These are phyloP conservation scores for Naegleria fowleri DNA, from an alignment of 208 protist species.

Conservation along the genomic window DNA sequence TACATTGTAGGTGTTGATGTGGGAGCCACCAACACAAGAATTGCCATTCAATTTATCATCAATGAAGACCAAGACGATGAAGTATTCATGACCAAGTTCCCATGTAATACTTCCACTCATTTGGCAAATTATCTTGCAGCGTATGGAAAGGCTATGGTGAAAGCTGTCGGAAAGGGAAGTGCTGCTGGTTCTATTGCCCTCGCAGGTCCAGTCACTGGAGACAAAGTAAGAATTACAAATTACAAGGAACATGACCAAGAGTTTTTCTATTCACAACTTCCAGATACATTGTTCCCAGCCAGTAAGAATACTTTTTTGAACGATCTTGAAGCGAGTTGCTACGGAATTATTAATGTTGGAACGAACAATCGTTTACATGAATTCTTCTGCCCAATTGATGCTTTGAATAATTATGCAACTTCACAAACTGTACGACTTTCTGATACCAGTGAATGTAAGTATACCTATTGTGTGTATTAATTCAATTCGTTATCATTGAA, in stretches of 20 bases:
- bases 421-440: neutral
- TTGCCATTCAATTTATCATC: neutral
- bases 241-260: neutral
- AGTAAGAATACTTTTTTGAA: neutral
- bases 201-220: neutral
- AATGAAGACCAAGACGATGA: neutral
- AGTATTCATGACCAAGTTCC: neutral
- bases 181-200: neutral
- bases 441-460: neutral
- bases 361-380: neutral
- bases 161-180: neutral
- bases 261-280: neutral
- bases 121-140: neutral
- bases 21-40: constrained; percentile 17
- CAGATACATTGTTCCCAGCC: neutral
- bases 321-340: constrained; percentile 22
- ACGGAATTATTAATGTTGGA: constrained; percentile 20
- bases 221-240: constrained; percentile 8
- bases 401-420: neutral
- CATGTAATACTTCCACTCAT: neutral
- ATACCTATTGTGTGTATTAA: neutral
- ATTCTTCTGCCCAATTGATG: constrained; percentile 2
- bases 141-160: neutral
- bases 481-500: neutral
- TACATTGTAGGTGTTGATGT: constrained; percentile 21